phyloP scores from a whole-genome alignment of 331 rosid genomes.

The Spiraea crenata region DNA sequence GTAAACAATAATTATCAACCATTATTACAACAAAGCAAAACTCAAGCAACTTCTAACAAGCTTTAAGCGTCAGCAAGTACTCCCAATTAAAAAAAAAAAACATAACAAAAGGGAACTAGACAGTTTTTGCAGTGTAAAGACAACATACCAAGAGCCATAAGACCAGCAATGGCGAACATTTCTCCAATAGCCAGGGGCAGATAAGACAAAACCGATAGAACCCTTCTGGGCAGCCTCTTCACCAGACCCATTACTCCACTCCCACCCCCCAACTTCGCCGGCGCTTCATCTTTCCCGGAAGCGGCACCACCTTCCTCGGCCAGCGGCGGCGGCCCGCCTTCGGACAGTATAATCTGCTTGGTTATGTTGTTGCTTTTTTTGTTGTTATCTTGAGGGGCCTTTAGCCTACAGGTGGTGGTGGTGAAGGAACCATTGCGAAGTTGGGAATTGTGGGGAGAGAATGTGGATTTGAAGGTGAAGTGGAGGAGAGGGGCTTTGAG shows the following conservation, averaged over 20 bases:
- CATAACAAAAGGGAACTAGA: neutral
- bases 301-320: constrained; percentile 35
- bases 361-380: constrained; percentile 25
- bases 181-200: constrained; percentile 95
- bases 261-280: constrained; percentile 31
- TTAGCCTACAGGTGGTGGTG: constrained; percentile 42
- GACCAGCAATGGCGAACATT: constrained; percentile 74
- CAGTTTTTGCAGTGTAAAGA: neutral
- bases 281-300: constrained; percentile 27
- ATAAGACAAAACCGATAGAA: constrained; percentile 66
- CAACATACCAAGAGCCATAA: constrained; percentile 78
- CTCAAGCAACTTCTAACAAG: neutral
- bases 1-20: too few species aligned
- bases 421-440: constrained; percentile 9
- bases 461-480: constrained; percentile 35
- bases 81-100: constrained; percentile 5
- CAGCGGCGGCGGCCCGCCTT: constrained; percentile 62
- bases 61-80: neutral
- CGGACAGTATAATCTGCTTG: constrained; percentile 71
- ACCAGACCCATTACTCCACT: constrained; percentile 33
- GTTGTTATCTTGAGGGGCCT: constrained; percentile 44
- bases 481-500: constrained; percentile 33
- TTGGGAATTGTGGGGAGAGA: constrained; percentile 24
- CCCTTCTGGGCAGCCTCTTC: constrained; percentile 52
- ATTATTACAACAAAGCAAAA: neutral